These are phyloP conservation scores for Claviceps fusiformis DNA, from an alignment of 2,329 filamentous ascomycete species.

Conservation along the genomic window DNA sequence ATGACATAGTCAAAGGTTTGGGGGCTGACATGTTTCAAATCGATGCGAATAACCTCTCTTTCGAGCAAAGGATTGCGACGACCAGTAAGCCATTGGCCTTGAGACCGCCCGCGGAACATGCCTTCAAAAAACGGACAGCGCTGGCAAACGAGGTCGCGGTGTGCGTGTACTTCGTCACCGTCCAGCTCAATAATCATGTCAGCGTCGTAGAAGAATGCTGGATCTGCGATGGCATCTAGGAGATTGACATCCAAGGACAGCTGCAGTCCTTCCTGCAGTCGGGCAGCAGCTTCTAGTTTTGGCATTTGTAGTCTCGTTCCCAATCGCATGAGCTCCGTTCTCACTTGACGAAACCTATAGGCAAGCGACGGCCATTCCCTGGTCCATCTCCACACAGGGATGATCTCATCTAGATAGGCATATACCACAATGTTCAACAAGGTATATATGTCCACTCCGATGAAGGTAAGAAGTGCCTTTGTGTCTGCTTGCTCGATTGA, in stretches of 20 bases:
- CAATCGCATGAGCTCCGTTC: constrained; percentile 78
- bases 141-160: constrained; percentile 67
- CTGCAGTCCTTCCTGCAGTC: constrained; percentile 55
- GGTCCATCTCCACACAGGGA: constrained; percentile 80
- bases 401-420: constrained; percentile 62
- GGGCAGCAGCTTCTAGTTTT: constrained; percentile 62
- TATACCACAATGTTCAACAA: constrained; percentile 70
- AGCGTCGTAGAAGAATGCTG: constrained; percentile 60
- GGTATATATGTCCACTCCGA: constrained; percentile 60
- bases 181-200: constrained; percentile 71
- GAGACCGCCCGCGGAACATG: constrained; percentile 77
- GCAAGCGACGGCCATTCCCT: constrained; percentile 51
- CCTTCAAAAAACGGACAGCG: constrained; percentile 87
- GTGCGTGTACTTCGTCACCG: constrained; percentile 56
- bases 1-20: constrained; percentile 68
- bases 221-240: constrained; percentile 52
- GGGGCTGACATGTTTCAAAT: constrained; percentile 67
- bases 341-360: constrained; percentile 63
- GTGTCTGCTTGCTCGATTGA: constrained; percentile 27
- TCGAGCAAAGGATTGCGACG: constrained; percentile 36
- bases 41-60: constrained; percentile 47
- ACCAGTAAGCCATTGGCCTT: constrained; percentile 68
- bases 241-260: constrained; percentile 57
- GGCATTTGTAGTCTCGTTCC: constrained; percentile 56
- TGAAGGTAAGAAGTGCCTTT: constrained; percentile 48